These are phyloP conservation scores for Gardenia jasminoides DNA, from an alignment of 257 asterid genomes.

Conservation along the genomic window DNA sequence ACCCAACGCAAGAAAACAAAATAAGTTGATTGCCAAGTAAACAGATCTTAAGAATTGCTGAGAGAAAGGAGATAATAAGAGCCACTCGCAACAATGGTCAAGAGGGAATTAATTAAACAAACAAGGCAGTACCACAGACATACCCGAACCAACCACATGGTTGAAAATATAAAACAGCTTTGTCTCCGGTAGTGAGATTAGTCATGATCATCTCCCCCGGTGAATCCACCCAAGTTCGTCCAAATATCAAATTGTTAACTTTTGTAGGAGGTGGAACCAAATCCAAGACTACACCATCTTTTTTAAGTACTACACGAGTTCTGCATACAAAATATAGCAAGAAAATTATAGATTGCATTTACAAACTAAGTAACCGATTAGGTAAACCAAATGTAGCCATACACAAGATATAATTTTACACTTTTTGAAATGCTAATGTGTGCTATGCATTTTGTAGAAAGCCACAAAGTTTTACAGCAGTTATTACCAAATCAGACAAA, in stretches of 20 bases:
- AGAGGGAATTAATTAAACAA: not conserved
- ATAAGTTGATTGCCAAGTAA: not conserved
- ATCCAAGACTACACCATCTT: slow-evolving; percentile 74
- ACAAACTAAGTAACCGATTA: not conserved
- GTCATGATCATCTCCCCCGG: slow-evolving; percentile 94
- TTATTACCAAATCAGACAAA: not conserved
- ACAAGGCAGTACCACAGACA: slow-evolving; percentile 12
- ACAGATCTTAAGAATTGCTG: not conserved
- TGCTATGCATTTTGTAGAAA: not conserved
- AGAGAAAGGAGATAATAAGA: not conserved
- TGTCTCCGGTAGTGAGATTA: slow-evolving; percentile 92
- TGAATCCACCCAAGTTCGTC: slow-evolving; percentile 99
- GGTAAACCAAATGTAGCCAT: not conserved
- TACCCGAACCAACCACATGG: slow-evolving; percentile 99
- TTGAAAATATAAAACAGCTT: slow-evolving; percentile 90
- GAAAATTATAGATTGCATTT: not conserved
- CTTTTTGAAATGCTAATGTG: too few relatives aligned
- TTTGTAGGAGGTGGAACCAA: slow-evolving; percentile 97
- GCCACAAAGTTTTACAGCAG: not conserved
- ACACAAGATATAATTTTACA: not conserved
- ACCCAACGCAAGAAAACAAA: not conserved
- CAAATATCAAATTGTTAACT: slow-evolving; percentile 89
- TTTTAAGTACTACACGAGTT: slow-evolving; percentile 81
- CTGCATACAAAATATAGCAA: slow-evolving; percentile 40
- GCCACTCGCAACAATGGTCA: not conserved